phyloP scores from a whole-genome alignment of 2,329 filamentous ascomycete genomes.

The Aspergillus udagawae region DNA sequence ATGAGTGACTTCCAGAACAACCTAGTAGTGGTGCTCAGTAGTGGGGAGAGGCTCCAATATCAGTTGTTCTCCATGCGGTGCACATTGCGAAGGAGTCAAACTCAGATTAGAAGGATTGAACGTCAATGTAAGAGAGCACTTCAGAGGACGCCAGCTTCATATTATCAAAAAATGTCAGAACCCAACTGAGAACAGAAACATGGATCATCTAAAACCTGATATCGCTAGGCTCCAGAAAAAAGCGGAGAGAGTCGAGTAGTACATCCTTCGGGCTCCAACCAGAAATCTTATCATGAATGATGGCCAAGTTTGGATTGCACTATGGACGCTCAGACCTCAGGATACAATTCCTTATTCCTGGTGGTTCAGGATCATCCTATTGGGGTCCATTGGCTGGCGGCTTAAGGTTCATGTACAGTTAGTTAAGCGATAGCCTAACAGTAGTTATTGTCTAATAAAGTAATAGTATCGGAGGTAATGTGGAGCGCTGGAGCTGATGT shows the following conservation, averaged over 20 bases:
- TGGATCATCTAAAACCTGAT: neutral
- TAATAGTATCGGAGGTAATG: too few species aligned
- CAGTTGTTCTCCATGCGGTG: neutral
- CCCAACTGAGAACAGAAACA: neutral
- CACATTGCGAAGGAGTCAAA: neutral
- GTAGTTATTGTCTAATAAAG: too few species aligned
- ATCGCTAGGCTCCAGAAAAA: neutral
- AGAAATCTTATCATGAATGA: neutral
- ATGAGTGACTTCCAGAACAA: neutral
- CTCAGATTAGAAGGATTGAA: neutral
- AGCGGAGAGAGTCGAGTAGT: neutral
- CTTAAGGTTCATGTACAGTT: neutral
- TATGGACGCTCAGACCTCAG: neutral
- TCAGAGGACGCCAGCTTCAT: neutral
- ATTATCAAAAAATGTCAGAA: neutral
- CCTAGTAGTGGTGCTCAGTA: neutral
- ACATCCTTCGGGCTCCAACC: neutral
- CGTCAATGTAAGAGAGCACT: neutral
- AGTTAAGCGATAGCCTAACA: neutral
- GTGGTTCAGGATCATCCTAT: too few species aligned
- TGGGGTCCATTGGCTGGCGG: too few species aligned
- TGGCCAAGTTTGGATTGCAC: too few species aligned
- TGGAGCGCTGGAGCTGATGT: too few species aligned
- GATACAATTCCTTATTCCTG: too few species aligned
- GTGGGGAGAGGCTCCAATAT: neutral